phyloP scores from a whole-genome alignment of 2,329 filamentous ascomycete species.

The Pestalotiopsis sp. region DNA sequence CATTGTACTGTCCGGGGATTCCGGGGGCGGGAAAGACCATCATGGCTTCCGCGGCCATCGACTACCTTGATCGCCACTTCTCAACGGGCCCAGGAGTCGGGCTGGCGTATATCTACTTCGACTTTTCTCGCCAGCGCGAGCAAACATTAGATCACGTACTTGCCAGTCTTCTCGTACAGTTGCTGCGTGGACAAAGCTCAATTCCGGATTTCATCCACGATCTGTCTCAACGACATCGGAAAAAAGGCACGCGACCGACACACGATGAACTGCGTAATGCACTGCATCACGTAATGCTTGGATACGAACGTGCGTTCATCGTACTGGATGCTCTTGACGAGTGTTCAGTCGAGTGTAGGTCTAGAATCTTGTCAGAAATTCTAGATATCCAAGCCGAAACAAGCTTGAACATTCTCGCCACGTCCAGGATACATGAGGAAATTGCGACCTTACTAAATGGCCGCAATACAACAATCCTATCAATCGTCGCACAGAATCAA shows the following conservation, averaged over 20 bases:
- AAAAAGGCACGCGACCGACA: not conserved
- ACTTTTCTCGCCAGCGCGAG: constrained; percentile 37
- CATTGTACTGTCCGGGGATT: constrained; percentile 48
- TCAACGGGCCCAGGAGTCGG: constrained; percentile 26
- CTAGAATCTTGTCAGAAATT: not conserved
- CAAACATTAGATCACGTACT: constrained; percentile 37
- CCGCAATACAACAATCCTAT: not conserved
- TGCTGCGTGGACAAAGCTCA: constrained; percentile 24
- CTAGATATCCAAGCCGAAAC: not conserved
- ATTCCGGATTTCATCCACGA: constrained; percentile 29
- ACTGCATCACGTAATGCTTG: not conserved
- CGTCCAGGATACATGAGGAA: not conserved
- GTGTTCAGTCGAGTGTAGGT: not conserved
- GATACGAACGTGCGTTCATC: not conserved
- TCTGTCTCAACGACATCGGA: constrained; percentile 26
- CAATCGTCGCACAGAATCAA: not conserved
- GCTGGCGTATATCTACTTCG: constrained; percentile 49
- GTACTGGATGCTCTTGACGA: not conserved
- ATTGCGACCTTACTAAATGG: not conserved
- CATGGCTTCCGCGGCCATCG: constrained; percentile 40
- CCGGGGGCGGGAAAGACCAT: constrained; percentile 54
- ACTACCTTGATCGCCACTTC: constrained; percentile 36
- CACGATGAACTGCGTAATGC: not conserved
- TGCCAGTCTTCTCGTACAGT: constrained; percentile 38
- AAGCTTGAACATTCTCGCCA: not conserved